Conservation (phyloP, 2,329 filamentous ascomycete species). For the Ustulina deusta region DNA sequence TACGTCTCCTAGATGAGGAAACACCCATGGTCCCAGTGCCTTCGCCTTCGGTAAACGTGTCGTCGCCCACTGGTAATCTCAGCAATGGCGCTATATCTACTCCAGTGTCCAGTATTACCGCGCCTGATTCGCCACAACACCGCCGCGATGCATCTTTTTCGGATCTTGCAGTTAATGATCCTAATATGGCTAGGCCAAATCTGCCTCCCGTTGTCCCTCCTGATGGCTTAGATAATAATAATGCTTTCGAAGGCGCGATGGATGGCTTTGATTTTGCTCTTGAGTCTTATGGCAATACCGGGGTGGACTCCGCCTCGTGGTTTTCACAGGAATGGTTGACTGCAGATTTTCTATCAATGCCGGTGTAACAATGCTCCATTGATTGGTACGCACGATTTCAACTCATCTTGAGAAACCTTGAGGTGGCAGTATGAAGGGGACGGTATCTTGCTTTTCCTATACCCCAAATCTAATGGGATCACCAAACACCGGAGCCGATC, state of each 20-base stretch:
- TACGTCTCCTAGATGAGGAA: slow-evolving; percentile 51
- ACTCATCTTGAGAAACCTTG: background rate
- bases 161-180: slow-evolving; percentile 45
- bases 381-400: no score
- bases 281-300: slow-evolving; percentile 57
- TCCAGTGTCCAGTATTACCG: slow-evolving; percentile 41
- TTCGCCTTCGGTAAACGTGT: slow-evolving; percentile 47
- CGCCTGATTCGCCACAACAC: slow-evolving; percentile 39
- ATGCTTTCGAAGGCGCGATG: slow-evolving; percentile 62
- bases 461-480: background rate
- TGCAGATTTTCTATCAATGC: slow-evolving; percentile 47
- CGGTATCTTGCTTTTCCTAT: background rate
- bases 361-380: slow-evolving; percentile 41
- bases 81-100: slow-evolving; percentile 43
- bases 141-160: slow-evolving; percentile 45
- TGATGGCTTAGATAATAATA: slow-evolving; percentile 60
- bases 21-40: slow-evolving; percentile 46
- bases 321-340: slow-evolving; percentile 52
- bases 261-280: slow-evolving; percentile 61
- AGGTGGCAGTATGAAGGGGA: background rate
- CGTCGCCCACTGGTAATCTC: slow-evolving; percentile 43
- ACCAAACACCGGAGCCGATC: background rate
- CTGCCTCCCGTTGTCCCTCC: slow-evolving; percentile 51
- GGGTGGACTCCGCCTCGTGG: slow-evolving; percentile 51
- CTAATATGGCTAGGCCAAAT: slow-evolving; percentile 48